Evolutionary conservation across 441 rosid genomes (phyloP).

Genomic region (Croton setiger): DNA sequence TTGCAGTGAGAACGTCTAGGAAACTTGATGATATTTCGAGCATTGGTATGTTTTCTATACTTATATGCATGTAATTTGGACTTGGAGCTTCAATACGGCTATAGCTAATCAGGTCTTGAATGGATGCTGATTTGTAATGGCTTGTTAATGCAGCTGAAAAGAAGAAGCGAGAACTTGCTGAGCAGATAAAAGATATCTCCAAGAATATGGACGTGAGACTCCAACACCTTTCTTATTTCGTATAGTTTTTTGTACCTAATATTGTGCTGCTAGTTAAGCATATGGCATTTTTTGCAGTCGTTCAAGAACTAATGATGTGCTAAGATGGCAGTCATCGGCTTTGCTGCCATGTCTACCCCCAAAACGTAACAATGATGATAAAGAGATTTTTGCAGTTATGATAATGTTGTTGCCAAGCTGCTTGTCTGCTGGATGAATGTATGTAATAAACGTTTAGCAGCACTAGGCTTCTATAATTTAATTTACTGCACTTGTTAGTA

Average conservation of each 20-base stretch:
- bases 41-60: slow-evolving; percentile 34
- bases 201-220: slow-evolving; percentile 50
- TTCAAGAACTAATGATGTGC: slow-evolving; percentile 35
- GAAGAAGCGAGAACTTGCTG: slow-evolving; percentile 59
- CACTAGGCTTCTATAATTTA: background rate
- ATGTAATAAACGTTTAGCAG: no score
- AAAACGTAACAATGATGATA: background rate
- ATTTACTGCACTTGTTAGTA: background rate
- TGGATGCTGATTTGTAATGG: background rate
- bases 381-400: background rate
- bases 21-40: slow-evolving; percentile 62
- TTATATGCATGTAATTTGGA: background rate
- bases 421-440: background rate
- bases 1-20: slow-evolving; percentile 93
- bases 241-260: background rate
- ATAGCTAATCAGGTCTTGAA: background rate
- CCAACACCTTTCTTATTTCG: background rate
- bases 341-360: no score
- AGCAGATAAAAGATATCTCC: slow-evolving; percentile 62
- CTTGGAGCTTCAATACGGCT: background rate
- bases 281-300: slow-evolving; percentile 32
- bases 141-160: slow-evolving; percentile 46
- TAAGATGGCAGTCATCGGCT: background rate
- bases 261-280: background rate
- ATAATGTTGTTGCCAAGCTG: background rate